Evolutionary conservation across 2,329 filamentous ascomycete species (phyloP).

Genomic region (Microdochium nivale): DNA sequence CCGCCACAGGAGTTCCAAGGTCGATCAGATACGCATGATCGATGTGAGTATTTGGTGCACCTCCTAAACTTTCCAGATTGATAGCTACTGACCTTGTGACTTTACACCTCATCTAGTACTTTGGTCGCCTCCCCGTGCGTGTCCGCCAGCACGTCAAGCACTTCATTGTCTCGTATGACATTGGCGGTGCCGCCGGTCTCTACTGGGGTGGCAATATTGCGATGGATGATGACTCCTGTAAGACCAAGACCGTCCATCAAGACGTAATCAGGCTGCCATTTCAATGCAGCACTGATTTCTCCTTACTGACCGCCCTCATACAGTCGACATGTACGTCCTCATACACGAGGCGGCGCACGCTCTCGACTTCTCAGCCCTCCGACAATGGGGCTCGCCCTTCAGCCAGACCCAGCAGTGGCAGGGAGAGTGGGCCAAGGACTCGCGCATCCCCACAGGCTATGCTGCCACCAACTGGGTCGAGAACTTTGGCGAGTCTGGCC

Average conservation of each 20-base stretch:
- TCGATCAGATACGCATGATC: slow-evolving; percentile 14
- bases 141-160: slow-evolving; percentile 16
- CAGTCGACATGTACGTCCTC: slow-evolving; percentile 1
- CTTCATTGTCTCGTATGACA: slow-evolving; percentile 11
- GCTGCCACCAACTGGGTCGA: slow-evolving; percentile 11
- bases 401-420: slow-evolving; percentile 10
- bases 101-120: slow-evolving; percentile 7
- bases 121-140: slow-evolving; percentile 18
- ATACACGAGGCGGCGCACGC: slow-evolving; percentile 14
- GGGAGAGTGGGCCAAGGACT: slow-evolving; percentile 11
- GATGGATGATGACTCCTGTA: slow-evolving; percentile 3
- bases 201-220: slow-evolving; percentile 11
- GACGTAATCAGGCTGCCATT: too few relatives aligned
- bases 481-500: slow-evolving; percentile 16
- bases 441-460: slow-evolving; percentile 9
- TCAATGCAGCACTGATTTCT: too few relatives aligned
- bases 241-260: slow-evolving; percentile 9
- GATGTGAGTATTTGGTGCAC: slow-evolving; percentile 13
- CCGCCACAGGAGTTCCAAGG: slow-evolving; percentile 14
- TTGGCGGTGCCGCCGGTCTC: slow-evolving; percentile 7
- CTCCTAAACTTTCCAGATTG: slow-evolving; percentile 11
- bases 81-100: slow-evolving; percentile 12
- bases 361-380: slow-evolving; percentile 7
- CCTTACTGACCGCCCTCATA: neutral
- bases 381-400: slow-evolving; percentile 10